Evolutionary conservation across 768 basidiomycete genomes (phyloP), one percentile per base, ranked within the genome.

Genomic region (Kwoniella sp.): DNA sequence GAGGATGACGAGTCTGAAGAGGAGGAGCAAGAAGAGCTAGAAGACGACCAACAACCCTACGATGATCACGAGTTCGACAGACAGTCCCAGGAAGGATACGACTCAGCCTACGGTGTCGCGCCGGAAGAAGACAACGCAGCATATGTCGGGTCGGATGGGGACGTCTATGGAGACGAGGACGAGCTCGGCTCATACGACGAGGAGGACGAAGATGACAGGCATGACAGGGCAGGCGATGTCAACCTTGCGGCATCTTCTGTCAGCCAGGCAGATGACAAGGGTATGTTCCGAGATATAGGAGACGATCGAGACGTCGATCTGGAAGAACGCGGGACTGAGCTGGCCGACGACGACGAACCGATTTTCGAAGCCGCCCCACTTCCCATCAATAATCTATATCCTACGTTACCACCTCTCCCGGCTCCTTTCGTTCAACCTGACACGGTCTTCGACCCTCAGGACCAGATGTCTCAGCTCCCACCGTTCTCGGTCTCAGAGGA

Each of bases 271-370:
- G 37, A 54, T 6, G 47, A 60, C 14, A 33, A 52, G 26, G 56
- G 49, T 5, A 32, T 33, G n/a, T 34, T 29, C 7, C 47, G 47
- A 19, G 54, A 48, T 3, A 38, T 43, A 22, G 28, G 37, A 8
- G 48, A 28, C 17, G 51, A 34, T n/a, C 34, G 29, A 36, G 52
- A 49, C n/a, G 57, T 45, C 29, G 50, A 57, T 15, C 26, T 31
- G 26, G 52, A 46, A 25, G 36, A 50, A 15, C 34, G 50, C 3
- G 56, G 39, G 20, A 14, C 15, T 1, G 46, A 55, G 32, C 38
- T 40, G 19, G 59, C 47, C 20, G 55, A 49, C 5, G 50, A 56
- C 42, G 52, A 58, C 10, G 52, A 57, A 26, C 36, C 19, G 29
- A 43, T 56, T 31, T 19, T 38, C 9, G 15, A 28, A 19, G 29